These are phyloP conservation scores for Vicia faba DNA, from an alignment of 306 rosid genomes.

Conservation along the genomic window DNA sequence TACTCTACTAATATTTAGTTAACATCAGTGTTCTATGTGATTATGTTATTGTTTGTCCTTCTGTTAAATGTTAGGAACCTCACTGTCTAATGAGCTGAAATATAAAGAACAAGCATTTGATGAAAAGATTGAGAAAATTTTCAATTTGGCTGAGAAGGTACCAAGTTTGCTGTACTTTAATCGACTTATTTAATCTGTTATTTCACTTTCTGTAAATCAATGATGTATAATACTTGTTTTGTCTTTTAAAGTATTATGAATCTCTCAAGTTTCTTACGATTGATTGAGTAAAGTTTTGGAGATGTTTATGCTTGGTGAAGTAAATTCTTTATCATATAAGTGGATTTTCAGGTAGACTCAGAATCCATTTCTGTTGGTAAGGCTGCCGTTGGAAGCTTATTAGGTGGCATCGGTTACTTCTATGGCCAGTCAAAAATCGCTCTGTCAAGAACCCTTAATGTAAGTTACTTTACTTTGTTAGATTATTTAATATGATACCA, in stretches of 20 bases:
- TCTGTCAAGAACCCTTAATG: conserved; percentile 51
- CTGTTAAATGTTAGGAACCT: conserved; percentile 56
- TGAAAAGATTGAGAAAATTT: conserved; percentile 63
- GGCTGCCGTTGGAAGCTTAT: conserved; percentile 83
- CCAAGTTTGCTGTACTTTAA: neutral
- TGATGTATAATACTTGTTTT: conserved; percentile 23
- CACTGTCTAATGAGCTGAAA: conserved; percentile 70
- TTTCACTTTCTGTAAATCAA: conserved; percentile 22
- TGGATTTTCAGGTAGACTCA: conserved; percentile 71
- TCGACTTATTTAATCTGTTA: neutral
- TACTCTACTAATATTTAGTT: conserved; percentile 28
- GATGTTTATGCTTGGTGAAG: conserved; percentile 36
- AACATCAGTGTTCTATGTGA: conserved; percentile 19
- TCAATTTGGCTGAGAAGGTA: conserved; percentile 75
- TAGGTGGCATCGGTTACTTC: conserved; percentile 97
- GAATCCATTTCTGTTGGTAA: conserved; percentile 76
- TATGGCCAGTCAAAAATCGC: conserved; percentile 91
- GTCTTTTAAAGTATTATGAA: conserved; percentile 19
- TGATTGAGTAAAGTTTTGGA: conserved; percentile 9
- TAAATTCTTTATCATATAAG: conserved; percentile 40
- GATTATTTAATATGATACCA: conserved; percentile 28
- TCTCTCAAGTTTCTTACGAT: conserved; percentile 27
- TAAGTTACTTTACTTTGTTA: conserved; percentile 46
- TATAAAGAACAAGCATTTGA: conserved; percentile 83
- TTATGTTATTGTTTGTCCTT: conserved; percentile 28